Evolutionary conservation across 1,284 basidiomycete species (phyloP), one percentile per base, ranked within the genome.

Genomic region (Apiotrichum porosum): DNA sequence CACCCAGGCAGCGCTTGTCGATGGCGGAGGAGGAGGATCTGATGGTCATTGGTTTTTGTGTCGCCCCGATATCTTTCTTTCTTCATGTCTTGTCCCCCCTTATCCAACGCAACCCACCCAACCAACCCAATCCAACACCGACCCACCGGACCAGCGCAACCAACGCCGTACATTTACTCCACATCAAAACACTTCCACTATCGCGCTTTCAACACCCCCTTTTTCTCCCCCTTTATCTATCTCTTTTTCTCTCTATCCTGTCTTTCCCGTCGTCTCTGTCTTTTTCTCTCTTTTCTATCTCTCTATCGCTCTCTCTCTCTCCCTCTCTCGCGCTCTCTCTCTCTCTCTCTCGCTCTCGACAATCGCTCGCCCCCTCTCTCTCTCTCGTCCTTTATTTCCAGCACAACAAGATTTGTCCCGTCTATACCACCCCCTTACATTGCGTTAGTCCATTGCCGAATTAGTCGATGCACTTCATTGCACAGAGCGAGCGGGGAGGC

Each of bases 391-490:
- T 33, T 22, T 35, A 34, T 35, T 34, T 37, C 33, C 21, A 15
- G 32, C 42, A 33, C 42, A 42, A 15, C 15, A n/a, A n/a, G 40
- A 36, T 17, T 17, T 19, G 36, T 18, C 19, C 43, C 13, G 21
- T 38, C 28, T 28, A 39, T 35, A 38, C 14, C 31, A n/a, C 33
- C 22, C 30, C 9, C 33, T 9, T 36, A 49, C 33, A 42, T 36
- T 41, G 39, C 23, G 14, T 38, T 38, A 15, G 37, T 38, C 12
- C 26, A 28, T 12, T 6, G 42, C 14, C 26, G n/a, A n/a, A n/a
- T 18, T 36, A 44, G 33, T 38, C 41, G 41, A 42, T 42, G 41
- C 41, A 42, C 41, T 30, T 23, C 40, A 41, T 42, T 42, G 41
- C 44, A 46, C 44, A 21, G 44, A 17, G 24, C n/a, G n/a, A n/a